These are phyloP conservation scores for Fusarium nisikadoi DNA, from an alignment of 2,329 filamentous ascomycete species.

Conservation along the genomic window DNA sequence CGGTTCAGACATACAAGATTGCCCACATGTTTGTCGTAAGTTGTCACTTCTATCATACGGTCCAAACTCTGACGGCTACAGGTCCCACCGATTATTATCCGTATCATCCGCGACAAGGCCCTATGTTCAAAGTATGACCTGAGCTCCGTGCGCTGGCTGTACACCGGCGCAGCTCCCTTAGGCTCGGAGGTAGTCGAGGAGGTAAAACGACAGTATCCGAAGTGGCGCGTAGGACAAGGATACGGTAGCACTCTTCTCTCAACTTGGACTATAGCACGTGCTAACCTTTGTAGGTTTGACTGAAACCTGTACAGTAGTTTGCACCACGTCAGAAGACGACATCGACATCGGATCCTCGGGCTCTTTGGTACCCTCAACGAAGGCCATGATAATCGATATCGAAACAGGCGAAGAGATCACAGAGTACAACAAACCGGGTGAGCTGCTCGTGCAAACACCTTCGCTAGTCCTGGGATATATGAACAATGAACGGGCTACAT, in stretches of 20 bases:
- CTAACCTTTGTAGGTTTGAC: neutral
- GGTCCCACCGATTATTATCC: neutral
- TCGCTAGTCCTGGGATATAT: fast-evolving
- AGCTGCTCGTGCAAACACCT: fast-evolving
- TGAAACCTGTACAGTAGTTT: neutral
- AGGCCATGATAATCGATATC: neutral
- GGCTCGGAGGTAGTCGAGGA: fast-evolving
- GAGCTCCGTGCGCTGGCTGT: neutral
- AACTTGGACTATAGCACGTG: fast-evolving
- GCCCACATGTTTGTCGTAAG: neutral
- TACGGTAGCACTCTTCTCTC: neutral
- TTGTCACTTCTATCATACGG: fast-evolving
- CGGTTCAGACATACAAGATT: neutral
- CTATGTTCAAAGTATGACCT: neutral
- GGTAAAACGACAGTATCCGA: neutral
- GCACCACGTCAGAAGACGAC: neutral
- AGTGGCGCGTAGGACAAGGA: neutral
- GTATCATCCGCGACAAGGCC: neutral
- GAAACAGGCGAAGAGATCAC: neutral
- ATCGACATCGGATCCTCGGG: neutral
- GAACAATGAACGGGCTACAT: neutral
- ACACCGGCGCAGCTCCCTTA: fast-evolving
- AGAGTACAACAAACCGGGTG: neutral
- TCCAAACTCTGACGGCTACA: fast-evolving
- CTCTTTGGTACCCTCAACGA: fast-evolving